These are phyloP conservation scores for Leptosphaerulina australis DNA, from an alignment of 2,329 filamentous ascomycete species.

Conservation along the genomic window DNA sequence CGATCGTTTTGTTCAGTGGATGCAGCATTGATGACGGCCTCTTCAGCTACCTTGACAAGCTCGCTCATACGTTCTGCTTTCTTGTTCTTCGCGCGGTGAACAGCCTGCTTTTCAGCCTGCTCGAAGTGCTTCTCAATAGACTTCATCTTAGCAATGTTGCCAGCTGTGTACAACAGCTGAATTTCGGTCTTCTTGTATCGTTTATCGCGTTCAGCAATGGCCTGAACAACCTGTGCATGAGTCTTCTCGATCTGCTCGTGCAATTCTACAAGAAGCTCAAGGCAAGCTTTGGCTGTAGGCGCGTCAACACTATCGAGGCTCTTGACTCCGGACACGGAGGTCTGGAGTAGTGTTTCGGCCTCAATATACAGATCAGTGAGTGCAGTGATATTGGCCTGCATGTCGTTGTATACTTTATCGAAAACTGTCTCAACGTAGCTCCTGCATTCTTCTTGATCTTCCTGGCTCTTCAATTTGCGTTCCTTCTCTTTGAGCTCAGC, in stretches of 20 bases:
- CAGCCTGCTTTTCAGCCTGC: constrained; percentile 58
- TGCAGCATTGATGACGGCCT: constrained; percentile 57
- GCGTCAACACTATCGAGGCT: constrained; percentile 24
- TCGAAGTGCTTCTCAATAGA: constrained; percentile 54
- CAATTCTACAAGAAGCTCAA: constrained; percentile 50
- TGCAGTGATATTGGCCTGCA: constrained; percentile 58
- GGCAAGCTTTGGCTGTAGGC: constrained; percentile 28
- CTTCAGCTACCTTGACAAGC: constrained; percentile 59
- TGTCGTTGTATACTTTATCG: constrained; percentile 54
- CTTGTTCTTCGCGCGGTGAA: constrained; percentile 56
- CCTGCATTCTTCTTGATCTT: constrained; percentile 60
- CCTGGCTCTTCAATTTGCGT: constrained; percentile 57
- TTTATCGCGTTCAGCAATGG: constrained; percentile 60
- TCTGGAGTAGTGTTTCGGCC: constrained; percentile 34
- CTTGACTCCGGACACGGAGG: constrained; percentile 32
- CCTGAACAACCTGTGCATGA: constrained; percentile 57
- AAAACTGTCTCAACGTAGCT: constrained; percentile 59
- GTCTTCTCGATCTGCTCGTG: constrained; percentile 57
- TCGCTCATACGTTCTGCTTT: constrained; percentile 57
- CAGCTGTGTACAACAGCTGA: constrained; percentile 58
- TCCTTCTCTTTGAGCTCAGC: constrained; percentile 62
- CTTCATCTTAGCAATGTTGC: constrained; percentile 59
- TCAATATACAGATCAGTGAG: constrained; percentile 56
- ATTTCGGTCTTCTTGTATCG: constrained; percentile 62
- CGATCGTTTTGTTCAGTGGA: constrained; percentile 59